Base-by-base conservation (phyloP, 202 grass and related monocot species). In the Dendrocalamus latiflorus region DNA sequence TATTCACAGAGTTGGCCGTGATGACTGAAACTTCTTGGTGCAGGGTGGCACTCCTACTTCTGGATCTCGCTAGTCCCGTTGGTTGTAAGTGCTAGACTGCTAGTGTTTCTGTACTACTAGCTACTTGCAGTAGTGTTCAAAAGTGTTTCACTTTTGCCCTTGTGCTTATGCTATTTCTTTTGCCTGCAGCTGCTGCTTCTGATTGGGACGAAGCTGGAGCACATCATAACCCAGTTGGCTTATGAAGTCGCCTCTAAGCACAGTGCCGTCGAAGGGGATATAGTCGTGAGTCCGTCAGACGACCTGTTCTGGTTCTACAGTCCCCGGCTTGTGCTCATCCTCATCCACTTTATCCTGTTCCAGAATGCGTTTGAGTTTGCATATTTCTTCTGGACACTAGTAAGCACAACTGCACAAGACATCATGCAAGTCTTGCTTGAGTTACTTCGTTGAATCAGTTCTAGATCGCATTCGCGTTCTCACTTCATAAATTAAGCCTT, bases 291-390 rank as follows among this genome's bases (percentile, higher is more conserved):
- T 20, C 94, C 79, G 6, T 91, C 90, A 0, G 88, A 94, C 24
- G 15, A 91, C 25, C 79, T 86, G 41, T 97, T 94, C 75, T 97
- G 92, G 95, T 94, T 97, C 70, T 81, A 28, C 42, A 65, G 17
- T 4, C 92, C 95, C 41, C 69, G 86, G 70, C 78, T 91, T 0
- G 49, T 97, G 55, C 88, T 94, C 68, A 17, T 84, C 66, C 48
- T 97, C 72, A 86, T 94, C 75, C 92, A 94, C 67, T 94, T 97
- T 76, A 90, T 97, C 84, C 84, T 97, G 16, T 97, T 97, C 72
- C 85, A 92, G 73, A 97, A 94, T 43, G 88, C 92, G 0, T 91
- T 89, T 45, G 91, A 92, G 59, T 82, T 97, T 26, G 92, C 92
- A 13, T 93, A 82, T 41, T 92, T 93, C 84, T 77, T 94, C 75